Percentiles rank a stretch among this genome's conserved stretches.
Evolutionary conservation across 108 stramenopile genomes (phyloP).

Genomic region (Conticribra guillardii): DNA sequence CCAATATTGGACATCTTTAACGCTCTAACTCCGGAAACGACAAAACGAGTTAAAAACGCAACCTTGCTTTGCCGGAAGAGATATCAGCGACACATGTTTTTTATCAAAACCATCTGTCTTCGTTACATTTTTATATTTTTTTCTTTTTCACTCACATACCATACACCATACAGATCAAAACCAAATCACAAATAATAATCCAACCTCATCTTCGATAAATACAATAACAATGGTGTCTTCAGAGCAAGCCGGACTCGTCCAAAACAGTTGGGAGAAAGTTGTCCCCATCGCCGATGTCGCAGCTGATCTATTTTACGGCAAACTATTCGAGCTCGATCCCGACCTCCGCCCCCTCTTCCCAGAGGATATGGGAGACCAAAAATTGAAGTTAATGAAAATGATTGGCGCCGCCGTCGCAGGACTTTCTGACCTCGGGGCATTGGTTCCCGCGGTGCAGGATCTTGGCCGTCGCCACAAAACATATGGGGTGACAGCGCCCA

Average conservation of each 20-base stretch:
- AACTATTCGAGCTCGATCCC: conserved; percentile 36
- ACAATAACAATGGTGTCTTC: conserved; percentile 3
- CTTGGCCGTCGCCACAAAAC: conserved; percentile 34
- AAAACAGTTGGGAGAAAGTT: conserved; percentile 39
- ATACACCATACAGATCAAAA: no score
- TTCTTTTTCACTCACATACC: no score
- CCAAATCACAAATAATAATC: no score
- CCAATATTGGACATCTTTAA: no score
- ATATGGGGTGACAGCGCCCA: conserved; percentile 29
- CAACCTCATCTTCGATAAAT: no score
- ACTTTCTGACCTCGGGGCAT: conserved; percentile 20
- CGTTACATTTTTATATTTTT: no score
- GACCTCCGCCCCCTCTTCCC: conserved; percentile 35
- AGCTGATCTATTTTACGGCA: conserved; percentile 37
- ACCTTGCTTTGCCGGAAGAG: no score
- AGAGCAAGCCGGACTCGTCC: conserved; percentile 27
- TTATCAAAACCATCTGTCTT: no score
- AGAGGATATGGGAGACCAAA: conserved; percentile 31
- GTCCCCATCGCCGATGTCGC: conserved; percentile 36
- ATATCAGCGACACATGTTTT: no score
- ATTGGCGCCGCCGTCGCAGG: conserved; percentile 29
- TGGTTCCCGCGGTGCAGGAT: conserved; percentile 28
- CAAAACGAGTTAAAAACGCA: no score
- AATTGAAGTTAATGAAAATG: conserved; percentile 36
- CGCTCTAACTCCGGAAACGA: no score